A percentile compares a stretch with the other conserved stretches of the same genome.
Conservation (phyloP, 441 rosid species). For the Populus hybrid region DNA sequence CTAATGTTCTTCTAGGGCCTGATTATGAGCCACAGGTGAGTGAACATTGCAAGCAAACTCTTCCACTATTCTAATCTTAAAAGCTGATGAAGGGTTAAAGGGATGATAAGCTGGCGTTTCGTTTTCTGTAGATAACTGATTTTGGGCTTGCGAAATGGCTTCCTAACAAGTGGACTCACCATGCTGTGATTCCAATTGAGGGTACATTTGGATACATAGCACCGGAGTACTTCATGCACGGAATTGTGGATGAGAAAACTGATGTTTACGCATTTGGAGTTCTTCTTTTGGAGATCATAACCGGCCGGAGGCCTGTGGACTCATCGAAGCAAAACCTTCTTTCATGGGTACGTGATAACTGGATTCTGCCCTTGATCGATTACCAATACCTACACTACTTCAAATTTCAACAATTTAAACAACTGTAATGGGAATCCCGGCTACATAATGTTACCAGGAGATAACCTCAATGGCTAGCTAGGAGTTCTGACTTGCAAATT, state of each 20-base stretch:
- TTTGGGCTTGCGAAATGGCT: slow-evolving; percentile 96
- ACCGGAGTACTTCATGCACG: slow-evolving; percentile 95
- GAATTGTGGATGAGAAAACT: slow-evolving; percentile 88
- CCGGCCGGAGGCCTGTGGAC: slow-evolving; percentile 78
- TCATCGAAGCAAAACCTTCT: slow-evolving; percentile 76
- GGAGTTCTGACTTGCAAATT: neutral
- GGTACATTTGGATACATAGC: slow-evolving; percentile 96
- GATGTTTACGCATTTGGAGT: slow-evolving; percentile 91
- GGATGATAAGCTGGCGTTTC: neutral
- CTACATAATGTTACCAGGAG: neutral
- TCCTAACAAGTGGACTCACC: slow-evolving; percentile 93
- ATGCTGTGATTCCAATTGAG: slow-evolving; percentile 82
- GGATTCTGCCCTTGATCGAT: neutral
- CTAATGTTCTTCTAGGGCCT: slow-evolving; percentile 87
- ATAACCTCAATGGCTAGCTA: neutral
- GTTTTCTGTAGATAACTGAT: slow-evolving; percentile 60
- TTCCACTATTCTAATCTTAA: neutral
- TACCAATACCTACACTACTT: neutral
- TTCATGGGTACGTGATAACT: slow-evolving; percentile 53
- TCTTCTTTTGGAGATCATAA: slow-evolving; percentile 80
- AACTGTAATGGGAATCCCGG: neutral
- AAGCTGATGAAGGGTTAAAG: neutral
- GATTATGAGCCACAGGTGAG: slow-evolving; percentile 83
- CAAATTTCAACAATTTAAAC: neutral
- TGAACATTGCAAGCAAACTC: slow-evolving; percentile 7